Evolutionary conservation across 2,329 filamentous ascomycete genomes (phyloP).

Genomic region (Talaromyces verruculosus): DNA sequence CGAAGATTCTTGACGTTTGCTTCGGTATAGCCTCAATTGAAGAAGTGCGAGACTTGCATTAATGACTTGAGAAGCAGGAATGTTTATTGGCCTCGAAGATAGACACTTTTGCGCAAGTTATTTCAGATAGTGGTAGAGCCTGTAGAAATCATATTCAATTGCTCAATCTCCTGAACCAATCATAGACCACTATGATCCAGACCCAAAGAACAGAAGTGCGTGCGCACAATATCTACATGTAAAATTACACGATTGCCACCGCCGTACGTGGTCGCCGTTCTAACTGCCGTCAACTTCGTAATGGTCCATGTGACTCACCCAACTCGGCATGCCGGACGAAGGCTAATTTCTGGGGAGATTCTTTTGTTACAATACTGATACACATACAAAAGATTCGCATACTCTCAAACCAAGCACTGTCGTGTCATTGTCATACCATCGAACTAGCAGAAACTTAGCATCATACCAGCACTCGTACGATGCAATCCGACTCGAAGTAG

Average conservation of each 20-base stretch:
- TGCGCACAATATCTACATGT: not conserved
- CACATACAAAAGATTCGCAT: not conserved
- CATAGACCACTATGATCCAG: too few relatives aligned
- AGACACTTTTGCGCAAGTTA: too few relatives aligned
- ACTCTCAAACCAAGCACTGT: not conserved
- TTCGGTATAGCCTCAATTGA: too few relatives aligned
- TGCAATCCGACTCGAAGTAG: conserved; percentile 25
- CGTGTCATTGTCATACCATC: not conserved
- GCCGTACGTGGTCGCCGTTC: not conserved
- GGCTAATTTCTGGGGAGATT: not conserved
- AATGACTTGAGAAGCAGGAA: too few relatives aligned
- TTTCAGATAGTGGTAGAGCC: too few relatives aligned
- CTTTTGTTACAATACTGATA: not conserved
- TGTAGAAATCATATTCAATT: too few relatives aligned
- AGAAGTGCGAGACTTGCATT: too few relatives aligned
- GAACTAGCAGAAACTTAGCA: not conserved
- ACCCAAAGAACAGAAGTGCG: too few relatives aligned
- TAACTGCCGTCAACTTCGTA: not conserved
- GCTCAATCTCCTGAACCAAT: not conserved
- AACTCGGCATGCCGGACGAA: not conserved
- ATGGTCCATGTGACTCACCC: conserved; percentile 3
- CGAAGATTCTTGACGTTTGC: too few relatives aligned
- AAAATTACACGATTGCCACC: not conserved
- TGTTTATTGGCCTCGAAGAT: too few relatives aligned
- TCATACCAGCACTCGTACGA: not conserved